phyloP scores from a whole-genome alignment of 2,329 filamentous ascomycete genomes.

The Beauveria sp. region DNA sequence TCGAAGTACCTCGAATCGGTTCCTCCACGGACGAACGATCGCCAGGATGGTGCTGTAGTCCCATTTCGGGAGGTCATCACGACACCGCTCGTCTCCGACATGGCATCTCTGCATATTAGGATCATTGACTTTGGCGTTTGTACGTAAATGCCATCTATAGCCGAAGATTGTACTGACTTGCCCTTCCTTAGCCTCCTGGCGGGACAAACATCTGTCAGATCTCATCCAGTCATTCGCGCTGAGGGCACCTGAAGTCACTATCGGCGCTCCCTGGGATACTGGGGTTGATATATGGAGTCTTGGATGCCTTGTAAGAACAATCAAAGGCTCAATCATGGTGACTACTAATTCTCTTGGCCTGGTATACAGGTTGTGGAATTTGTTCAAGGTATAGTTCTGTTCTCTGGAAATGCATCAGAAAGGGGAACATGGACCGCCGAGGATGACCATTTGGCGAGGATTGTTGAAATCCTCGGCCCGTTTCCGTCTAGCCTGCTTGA shows the following conservation, averaged over 20 bases:
- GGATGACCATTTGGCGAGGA: neutral
- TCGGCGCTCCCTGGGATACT: constrained; percentile 17
- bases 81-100: constrained; percentile 3
- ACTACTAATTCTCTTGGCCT: neutral
- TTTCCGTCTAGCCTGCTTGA: neutral
- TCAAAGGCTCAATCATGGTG: neutral
- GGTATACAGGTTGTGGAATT: neutral
- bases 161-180: neutral
- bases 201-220: constrained; percentile 16
- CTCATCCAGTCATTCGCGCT: constrained; percentile 18
- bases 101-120: neutral
- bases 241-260: constrained; percentile 19
- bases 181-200: constrained; percentile 16
- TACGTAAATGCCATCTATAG: neutral
- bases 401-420: neutral
- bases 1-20: neutral
- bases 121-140: constrained; percentile 10
- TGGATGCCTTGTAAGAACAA: constrained; percentile 7
- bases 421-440: neutral
- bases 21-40: neutral
- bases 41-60: neutral
- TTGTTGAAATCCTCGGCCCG: neutral
- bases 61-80: constrained; percentile 1
- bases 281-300: constrained; percentile 19
- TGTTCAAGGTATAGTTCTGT: constrained; percentile 1